phyloP scores from a whole-genome alignment of 371 early-diverging fungal genomes.

The Mucor circinelloides region DNA sequence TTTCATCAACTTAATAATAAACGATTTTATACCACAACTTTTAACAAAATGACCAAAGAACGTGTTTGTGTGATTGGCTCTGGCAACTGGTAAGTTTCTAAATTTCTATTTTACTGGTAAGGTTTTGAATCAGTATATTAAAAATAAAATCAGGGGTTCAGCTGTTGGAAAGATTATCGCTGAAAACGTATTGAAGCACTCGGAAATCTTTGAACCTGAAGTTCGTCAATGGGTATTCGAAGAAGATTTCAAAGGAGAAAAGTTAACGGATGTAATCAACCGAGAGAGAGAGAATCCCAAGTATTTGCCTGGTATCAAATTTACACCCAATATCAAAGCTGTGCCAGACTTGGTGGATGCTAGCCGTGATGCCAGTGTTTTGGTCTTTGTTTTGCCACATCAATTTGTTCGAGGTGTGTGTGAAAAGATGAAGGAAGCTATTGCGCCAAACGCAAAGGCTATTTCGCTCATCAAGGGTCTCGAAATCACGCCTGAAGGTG shows the following conservation, averaged over 20 bases:
- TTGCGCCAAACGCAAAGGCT: constrained; percentile 75
- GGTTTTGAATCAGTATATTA: background rate
- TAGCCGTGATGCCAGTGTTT: constrained; percentile 80
- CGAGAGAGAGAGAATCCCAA: constrained; percentile 93
- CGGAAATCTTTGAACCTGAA: constrained; percentile 70
- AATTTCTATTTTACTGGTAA: constrained; percentile 1
- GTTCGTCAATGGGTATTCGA: constrained; percentile 97
- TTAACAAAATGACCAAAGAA: constrained; percentile 49
- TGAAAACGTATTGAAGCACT: constrained; percentile 71
- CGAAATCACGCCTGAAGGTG: constrained; percentile 73
- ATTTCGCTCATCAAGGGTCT: constrained; percentile 97
- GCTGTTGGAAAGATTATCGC: constrained; percentile 95
- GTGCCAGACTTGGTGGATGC: constrained; percentile 80
- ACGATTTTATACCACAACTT: constrained; percentile 6
- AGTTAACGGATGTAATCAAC: constrained; percentile 95
- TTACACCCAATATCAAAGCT: constrained; percentile 89
- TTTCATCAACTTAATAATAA: background rate
- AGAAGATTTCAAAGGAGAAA: constrained; percentile 81
- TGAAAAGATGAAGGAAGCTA: constrained; percentile 69
- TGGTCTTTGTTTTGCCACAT: constrained; percentile 97
- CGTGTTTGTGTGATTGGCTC: constrained; percentile 91
- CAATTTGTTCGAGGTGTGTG: constrained; percentile 92
- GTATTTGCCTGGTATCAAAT: constrained; percentile 90
- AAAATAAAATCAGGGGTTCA: constrained; percentile 78
- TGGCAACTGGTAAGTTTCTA: constrained; percentile 84